Evolutionary conservation across 2,329 filamentous ascomycete species (phyloP).

Genomic region (Sarocladium strictum): DNA sequence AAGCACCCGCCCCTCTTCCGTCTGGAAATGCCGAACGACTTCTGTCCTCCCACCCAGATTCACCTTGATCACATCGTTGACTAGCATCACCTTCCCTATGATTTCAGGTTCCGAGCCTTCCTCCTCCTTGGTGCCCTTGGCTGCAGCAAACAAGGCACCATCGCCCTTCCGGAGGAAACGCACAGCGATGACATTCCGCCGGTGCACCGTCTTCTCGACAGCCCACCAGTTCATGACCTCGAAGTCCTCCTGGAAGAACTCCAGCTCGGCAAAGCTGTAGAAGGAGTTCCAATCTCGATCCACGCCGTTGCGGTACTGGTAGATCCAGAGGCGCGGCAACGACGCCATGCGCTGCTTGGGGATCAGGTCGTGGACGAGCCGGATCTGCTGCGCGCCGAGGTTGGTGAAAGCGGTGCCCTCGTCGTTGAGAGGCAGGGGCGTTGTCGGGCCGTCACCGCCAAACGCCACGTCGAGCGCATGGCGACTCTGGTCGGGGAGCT

Average conservation of each 20-base stretch:
- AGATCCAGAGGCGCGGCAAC: conserved; percentile 50
- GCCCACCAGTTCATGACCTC: conserved; percentile 16
- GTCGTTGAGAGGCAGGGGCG: conserved; percentile 47
- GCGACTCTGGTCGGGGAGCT: conserved; percentile 38
- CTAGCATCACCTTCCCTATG: conserved; percentile 44
- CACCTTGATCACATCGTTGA: conserved; percentile 42
- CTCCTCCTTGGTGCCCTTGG: too few species aligned
- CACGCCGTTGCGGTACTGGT: conserved; percentile 47
- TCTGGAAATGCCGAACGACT: conserved; percentile 35
- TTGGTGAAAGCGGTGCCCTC: conserved; percentile 36
- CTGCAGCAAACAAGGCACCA: background rate
- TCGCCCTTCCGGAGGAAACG: conserved; percentile 9
- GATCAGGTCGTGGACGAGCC: conserved; percentile 43
- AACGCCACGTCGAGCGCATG: conserved; percentile 60
- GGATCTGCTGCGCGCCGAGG: conserved; percentile 49
- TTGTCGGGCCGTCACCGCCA: conserved; percentile 55
- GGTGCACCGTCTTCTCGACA: conserved; percentile 10
- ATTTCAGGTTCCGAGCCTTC: conserved; percentile 35
- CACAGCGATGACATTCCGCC: conserved; percentile 11
- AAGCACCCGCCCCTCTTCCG: conserved; percentile 33
- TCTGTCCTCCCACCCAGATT: conserved; percentile 41
- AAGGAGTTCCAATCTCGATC: conserved; percentile 50
- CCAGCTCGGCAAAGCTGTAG: conserved; percentile 61
- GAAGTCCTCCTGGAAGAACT: conserved; percentile 38
- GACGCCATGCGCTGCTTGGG: conserved; percentile 30